Conservation (phyloP, 345 rosid species). For the Salix udensis region DNA sequence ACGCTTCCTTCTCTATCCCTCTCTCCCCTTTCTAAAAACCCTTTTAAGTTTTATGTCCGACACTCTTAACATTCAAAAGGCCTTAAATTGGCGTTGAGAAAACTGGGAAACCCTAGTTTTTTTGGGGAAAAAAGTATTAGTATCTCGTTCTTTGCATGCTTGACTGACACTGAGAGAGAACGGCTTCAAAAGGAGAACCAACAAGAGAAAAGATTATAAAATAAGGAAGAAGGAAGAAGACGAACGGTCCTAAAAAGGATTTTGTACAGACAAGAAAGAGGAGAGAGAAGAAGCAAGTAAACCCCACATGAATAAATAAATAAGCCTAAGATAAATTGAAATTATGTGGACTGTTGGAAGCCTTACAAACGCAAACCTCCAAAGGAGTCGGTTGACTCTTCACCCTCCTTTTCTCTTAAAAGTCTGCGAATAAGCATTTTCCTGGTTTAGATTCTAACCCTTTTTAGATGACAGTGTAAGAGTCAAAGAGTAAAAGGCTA, state of each 20-base stretch:
- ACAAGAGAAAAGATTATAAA: neutral
- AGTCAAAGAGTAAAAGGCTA: neutral
- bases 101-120: slow-evolving; percentile 4
- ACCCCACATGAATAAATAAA: neutral
- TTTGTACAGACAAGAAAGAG: slow-evolving; percentile 3
- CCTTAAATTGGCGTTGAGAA: neutral
- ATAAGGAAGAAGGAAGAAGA: slow-evolving; percentile 5
- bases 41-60: neutral
- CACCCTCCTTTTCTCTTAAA: slow-evolving; percentile 8
- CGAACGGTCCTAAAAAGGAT: slow-evolving; percentile 7
- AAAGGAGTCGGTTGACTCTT: slow-evolving; percentile 69
- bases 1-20: slow-evolving; percentile 79
- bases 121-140: too few relatives aligned
- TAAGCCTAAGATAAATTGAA: slow-evolving; percentile 35
- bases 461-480: neutral
- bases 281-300: too few relatives aligned
- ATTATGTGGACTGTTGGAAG: slow-evolving; percentile 66
- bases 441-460: neutral
- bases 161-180: slow-evolving; percentile 1
- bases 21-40: slow-evolving; percentile 20
- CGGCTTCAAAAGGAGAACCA: slow-evolving; percentile 1
- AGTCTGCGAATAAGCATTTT: slow-evolving; percentile 25
- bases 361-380: slow-evolving; percentile 62
- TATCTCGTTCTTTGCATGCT: slow-evolving; percentile 14
- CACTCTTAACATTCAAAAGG: neutral